Evolutionary conservation across 1,284 basidiomycete species (phyloP).

Genomic region (Inonotus hispidus): DNA sequence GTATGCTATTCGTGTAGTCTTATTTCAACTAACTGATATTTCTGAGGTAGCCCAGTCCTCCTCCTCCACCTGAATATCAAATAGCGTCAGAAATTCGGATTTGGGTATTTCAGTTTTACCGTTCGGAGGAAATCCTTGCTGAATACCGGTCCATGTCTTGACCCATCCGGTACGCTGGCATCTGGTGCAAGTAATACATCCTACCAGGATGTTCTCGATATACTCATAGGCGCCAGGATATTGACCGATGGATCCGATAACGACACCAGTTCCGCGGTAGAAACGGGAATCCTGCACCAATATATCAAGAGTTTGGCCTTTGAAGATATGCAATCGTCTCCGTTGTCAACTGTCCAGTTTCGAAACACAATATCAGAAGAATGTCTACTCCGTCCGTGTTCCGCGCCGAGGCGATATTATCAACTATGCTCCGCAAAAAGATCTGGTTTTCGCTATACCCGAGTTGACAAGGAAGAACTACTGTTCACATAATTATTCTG

Average conservation of each 20-base stretch:
- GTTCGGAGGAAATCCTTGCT: slow-evolving; percentile 31
- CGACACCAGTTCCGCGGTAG: slow-evolving; percentile 29
- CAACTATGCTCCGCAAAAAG: not conserved
- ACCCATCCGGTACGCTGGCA: slow-evolving; percentile 27
- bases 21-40: not conserved
- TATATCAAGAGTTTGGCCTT: slow-evolving; percentile 35
- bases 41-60: not conserved
- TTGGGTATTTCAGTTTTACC: slow-evolving; percentile 17
- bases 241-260: slow-evolving; percentile 29
- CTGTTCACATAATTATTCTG: slow-evolving; percentile 32
- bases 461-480: slow-evolving; percentile 28
- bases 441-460: slow-evolving; percentile 18
- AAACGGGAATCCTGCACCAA: slow-evolving; percentile 31
- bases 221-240: slow-evolving; percentile 27
- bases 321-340: slow-evolving; percentile 29
- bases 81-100: not conserved
- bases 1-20: not conserved
- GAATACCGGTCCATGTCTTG: slow-evolving; percentile 30
- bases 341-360: slow-evolving; percentile 29
- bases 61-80: not conserved
- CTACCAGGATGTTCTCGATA: slow-evolving; percentile 30
- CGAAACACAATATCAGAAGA: slow-evolving; percentile 31
- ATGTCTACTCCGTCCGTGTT: slow-evolving; percentile 33
- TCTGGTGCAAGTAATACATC: slow-evolving; percentile 23
- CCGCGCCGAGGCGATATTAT: slow-evolving; percentile 19